phyloP scores from a whole-genome alignment of 169 alveolate genomes.

The Plasmodium gallinaceum region DNA sequence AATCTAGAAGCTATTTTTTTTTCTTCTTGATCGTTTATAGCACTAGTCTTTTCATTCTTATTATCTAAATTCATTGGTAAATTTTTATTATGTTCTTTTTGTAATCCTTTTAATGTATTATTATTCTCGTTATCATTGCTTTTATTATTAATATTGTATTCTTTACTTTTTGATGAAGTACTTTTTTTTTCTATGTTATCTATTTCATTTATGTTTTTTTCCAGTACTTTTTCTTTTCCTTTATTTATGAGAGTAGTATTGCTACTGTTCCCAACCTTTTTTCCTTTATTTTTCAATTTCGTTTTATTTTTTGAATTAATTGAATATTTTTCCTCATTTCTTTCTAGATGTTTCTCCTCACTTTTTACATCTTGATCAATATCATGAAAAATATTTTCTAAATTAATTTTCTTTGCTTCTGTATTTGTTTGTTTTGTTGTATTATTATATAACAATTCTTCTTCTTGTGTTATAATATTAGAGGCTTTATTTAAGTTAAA shows the following conservation, averaged over 20 bases:
- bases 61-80: no score
- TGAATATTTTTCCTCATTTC: not conserved
- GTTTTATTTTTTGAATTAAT: not conserved
- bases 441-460: not conserved
- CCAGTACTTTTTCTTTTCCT: not conserved
- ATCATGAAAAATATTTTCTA: constrained; percentile 74
- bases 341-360: not conserved
- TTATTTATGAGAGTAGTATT: not conserved
- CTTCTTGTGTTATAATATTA: not conserved
- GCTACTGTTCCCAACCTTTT: not conserved
- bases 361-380: constrained; percentile 28
- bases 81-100: no score
- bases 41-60: no score
- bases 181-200: not conserved
- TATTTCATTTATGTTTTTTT: not conserved
- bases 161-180: not conserved
- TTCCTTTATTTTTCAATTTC: not conserved
- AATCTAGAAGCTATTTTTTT: no score
- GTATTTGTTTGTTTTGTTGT: not conserved
- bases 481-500: constrained; percentile 18
- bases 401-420: constrained; percentile 39
- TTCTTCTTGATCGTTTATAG: no score
- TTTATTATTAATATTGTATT: not conserved
- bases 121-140: not conserved
- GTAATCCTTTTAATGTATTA: not conserved